Percentiles rank a stretch among this genome's conserved stretches.
Conservation (phyloP, 163 green algal species). For the Picocystis sp. region DNA sequence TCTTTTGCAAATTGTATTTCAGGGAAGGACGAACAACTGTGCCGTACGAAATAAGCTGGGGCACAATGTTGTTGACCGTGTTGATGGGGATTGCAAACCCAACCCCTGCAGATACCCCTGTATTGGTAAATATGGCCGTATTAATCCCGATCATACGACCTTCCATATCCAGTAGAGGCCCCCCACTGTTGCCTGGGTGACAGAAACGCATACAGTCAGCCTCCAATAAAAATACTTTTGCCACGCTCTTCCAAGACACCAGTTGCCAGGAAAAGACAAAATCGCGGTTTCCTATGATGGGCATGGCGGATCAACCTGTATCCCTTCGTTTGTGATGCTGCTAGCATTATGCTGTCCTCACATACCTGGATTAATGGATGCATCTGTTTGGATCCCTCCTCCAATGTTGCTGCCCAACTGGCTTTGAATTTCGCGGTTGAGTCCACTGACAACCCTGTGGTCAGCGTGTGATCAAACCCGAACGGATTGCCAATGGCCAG, state of each 20-base stretch:
- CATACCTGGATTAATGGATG: conserved; percentile 49
- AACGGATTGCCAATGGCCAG: conserved; percentile 68
- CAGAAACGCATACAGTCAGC: background rate
- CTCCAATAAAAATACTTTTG: no score
- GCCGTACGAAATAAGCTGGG: conserved; percentile 55
- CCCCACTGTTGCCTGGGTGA: background rate
- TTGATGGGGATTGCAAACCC: conserved; percentile 30
- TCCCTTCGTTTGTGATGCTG: no score
- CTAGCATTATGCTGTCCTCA: no score
- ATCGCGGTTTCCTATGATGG: no score
- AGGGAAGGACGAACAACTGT: conserved; percentile 24
- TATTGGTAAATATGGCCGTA: conserved; percentile 15
- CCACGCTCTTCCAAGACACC: no score
- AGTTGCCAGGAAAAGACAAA: no score
- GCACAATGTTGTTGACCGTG: conserved; percentile 39
- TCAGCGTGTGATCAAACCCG: conserved; percentile 69
- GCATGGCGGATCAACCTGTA: no score
- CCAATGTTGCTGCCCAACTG: conserved; percentile 32
- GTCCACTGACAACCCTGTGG: conserved; percentile 33
- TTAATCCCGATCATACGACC: conserved; percentile 12
- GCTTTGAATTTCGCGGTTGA: conserved; percentile 30
- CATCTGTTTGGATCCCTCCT: conserved; percentile 58
- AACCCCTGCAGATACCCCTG: conserved; percentile 22
- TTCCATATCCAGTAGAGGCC: conserved; percentile 3
- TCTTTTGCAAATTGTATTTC: conserved; percentile 35